Conservation (phyloP, 1,284 basidiomycete genomes). For the Austropuccinia psidii region DNA sequence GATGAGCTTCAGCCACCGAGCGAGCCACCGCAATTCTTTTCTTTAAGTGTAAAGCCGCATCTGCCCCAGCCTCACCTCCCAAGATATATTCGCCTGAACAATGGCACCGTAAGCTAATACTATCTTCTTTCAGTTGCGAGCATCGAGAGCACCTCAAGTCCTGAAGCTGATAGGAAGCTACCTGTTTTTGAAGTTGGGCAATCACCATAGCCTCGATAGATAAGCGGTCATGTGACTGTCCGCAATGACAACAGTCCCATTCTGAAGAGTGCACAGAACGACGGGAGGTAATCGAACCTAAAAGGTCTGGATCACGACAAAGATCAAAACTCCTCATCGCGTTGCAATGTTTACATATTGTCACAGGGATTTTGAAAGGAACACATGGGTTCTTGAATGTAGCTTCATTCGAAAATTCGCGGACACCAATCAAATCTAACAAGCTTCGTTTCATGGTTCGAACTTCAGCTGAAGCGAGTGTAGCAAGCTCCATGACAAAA, state of each 20-base stretch:
- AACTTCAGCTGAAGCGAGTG: slow-evolving; percentile 73
- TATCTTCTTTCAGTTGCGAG: slow-evolving; percentile 76
- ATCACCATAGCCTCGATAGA: slow-evolving; percentile 81
- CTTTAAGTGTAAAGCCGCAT: slow-evolving; percentile 27
- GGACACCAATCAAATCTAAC: slow-evolving; percentile 76
- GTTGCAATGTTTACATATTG: slow-evolving; percentile 87
- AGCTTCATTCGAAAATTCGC: slow-evolving; percentile 72
- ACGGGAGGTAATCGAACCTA: slow-evolving; percentile 81
- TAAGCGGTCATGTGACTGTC: slow-evolving; percentile 75
- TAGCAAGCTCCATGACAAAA: slow-evolving; percentile 69
- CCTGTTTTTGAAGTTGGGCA: slow-evolving; percentile 62
- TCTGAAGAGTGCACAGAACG: slow-evolving; percentile 53
- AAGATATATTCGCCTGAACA: slow-evolving; percentile 74
- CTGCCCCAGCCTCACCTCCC: neutral
- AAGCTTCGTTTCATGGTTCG: slow-evolving; percentile 81
- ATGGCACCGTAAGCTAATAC: slow-evolving; percentile 71
- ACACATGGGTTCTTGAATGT: slow-evolving; percentile 87
- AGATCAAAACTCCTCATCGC: slow-evolving; percentile 54
- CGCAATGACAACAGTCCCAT: slow-evolving; percentile 56
- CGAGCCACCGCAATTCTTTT: slow-evolving; percentile 39
- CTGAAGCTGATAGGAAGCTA: slow-evolving; percentile 74
- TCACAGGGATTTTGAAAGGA: slow-evolving; percentile 73
- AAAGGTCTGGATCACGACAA: slow-evolving; percentile 28
- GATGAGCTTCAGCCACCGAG: slow-evolving; percentile 42
- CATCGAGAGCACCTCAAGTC: slow-evolving; percentile 74